Evolutionary conservation across 805 yeast species (phyloP), one percentile per base, ranked within the genome.

Genomic region (Saccharomycopsis javanensis): DNA sequence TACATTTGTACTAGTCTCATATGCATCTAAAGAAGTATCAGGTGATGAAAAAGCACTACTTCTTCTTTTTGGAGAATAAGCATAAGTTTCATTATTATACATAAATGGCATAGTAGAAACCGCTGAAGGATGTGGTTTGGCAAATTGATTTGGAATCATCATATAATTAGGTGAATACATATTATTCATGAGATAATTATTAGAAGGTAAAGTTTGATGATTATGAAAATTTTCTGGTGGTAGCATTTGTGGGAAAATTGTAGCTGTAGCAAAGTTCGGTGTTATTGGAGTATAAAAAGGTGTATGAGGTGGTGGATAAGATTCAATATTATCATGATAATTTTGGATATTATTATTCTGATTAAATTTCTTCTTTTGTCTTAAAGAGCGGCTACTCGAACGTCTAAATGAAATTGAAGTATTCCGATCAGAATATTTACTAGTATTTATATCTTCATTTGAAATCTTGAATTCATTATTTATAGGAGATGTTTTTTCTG

Each of bases 91-190:
- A 20, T 20, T 42, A 23, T 42, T 20, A 10, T 20, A 42, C 13
- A 42, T 42, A 7, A 18, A 42, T 20, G 48, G 25, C 28, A 42
- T 23, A 7, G 48, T 42, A 5, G 48, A 42, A 20, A 42, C 2
- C 10, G 48, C 28, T 20, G 48, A 28, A 25, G 23, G 27, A 10
- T 42, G 27, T 3, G 28, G 28, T 20, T 42, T 42, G 5, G 23
- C 23, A 42, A 42, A 42, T 20, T 42, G 48, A 42, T 42, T 42
- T 20, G 48, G 48, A 42, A 42, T 25, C 48, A 42, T 42, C 48
- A 42, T 42, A 23, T 42, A 42, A 20, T 42, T 42, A 20, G 48
- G 48, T 20, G 48, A 42, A 42, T 42, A 42, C 48, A 42, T 42
- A 16, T 23, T 42, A 42, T 42, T 42, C 48, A 42, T 42, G 5